phyloP scores from a whole-genome alignment of 1,139 yeast genomes.

The Schwanniomyces etchellsii region DNA sequence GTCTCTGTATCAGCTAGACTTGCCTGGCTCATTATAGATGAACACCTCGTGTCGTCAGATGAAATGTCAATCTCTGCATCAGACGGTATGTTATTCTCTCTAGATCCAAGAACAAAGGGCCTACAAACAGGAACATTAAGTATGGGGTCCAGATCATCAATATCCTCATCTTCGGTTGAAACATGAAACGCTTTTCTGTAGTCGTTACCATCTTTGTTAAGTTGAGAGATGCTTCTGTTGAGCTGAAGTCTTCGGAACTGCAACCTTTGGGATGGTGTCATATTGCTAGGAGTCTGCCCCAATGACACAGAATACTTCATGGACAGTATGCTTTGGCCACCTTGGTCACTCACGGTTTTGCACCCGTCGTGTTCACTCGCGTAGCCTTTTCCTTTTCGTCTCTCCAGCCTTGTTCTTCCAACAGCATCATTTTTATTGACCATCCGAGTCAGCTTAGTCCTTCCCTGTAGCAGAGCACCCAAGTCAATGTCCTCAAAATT shows the following conservation, averaged over 20 bases:
- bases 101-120: conserved; percentile 28
- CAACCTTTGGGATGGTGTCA: conserved; percentile 38
- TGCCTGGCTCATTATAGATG: conserved; percentile 32
- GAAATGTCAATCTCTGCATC: conserved; percentile 17
- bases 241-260: conserved; percentile 27
- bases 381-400: too few relatives aligned
- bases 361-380: too few relatives aligned
- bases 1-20: conserved; percentile 14
- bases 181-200: not conserved
- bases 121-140: conserved; percentile 64
- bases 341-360: too few relatives aligned
- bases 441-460: too few relatives aligned
- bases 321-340: too few relatives aligned
- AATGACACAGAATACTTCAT: conserved; percentile 12
- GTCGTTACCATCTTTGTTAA: conserved; percentile 11
- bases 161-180: conserved; percentile 42
- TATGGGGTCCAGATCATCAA: conserved; percentile 46
- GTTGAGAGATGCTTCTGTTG: conserved; percentile 17
- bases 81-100: conserved; percentile 19
- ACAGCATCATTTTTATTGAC: too few relatives aligned
- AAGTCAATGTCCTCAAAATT: too few relatives aligned
- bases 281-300: conserved; percentile 21
- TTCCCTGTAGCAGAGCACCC: too few relatives aligned
- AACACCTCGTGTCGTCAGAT: conserved; percentile 37
- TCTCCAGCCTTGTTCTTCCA: too few relatives aligned